A percentile compares a stretch with the other conserved stretches of the same genome.
Evolutionary conservation across 2,329 filamentous ascomycete species (phyloP).

Genomic region (Hymenoscyphus fructigenus): DNA sequence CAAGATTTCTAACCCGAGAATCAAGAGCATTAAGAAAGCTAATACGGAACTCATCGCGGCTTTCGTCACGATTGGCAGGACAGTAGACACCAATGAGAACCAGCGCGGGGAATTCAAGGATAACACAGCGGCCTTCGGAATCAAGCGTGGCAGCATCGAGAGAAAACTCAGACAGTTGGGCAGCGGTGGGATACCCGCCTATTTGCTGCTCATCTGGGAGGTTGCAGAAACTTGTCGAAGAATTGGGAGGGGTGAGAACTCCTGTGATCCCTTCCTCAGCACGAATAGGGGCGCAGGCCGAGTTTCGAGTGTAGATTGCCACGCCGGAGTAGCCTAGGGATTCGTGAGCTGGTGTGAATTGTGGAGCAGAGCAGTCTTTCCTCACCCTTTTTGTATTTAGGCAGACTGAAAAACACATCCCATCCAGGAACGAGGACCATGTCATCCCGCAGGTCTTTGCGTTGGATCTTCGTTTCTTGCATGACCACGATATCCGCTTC

Average conservation of each 20-base stretch:
- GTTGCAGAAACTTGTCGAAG: constrained; percentile 69
- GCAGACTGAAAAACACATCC: constrained; percentile 95
- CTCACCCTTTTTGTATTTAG: constrained; percentile 86
- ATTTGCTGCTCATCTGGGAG: constrained; percentile 74
- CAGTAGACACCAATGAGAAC: constrained; percentile 91
- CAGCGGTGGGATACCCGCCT: constrained; percentile 77
- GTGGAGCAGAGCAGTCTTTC: too few species aligned
- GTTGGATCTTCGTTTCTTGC: constrained; percentile 95
- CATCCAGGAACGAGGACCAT: constrained; percentile 94
- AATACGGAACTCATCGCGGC: constrained; percentile 77
- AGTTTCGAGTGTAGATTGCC: constrained; percentile 89
- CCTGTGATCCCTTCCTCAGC: constrained; percentile 95
- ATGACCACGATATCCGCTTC: constrained; percentile 92
- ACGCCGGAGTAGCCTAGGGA: constrained; percentile 86
- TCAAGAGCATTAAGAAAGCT: constrained; percentile 81
- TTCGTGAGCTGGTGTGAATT: constrained; percentile 7
- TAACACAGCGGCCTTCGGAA: constrained; percentile 85
- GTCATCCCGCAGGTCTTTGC: constrained; percentile 87
- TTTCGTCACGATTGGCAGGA: constrained; percentile 84
- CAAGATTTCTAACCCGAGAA: constrained; percentile 78
- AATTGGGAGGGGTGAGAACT: constrained; percentile 70
- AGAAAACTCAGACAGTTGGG: constrained; percentile 61
- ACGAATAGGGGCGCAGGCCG: constrained; percentile 78
- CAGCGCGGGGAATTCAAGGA: constrained; percentile 92
- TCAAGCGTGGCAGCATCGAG: constrained; percentile 75